Conservation (phyloP, 1,284 basidiomycete species). For the Cryptococcus sp. region DNA sequence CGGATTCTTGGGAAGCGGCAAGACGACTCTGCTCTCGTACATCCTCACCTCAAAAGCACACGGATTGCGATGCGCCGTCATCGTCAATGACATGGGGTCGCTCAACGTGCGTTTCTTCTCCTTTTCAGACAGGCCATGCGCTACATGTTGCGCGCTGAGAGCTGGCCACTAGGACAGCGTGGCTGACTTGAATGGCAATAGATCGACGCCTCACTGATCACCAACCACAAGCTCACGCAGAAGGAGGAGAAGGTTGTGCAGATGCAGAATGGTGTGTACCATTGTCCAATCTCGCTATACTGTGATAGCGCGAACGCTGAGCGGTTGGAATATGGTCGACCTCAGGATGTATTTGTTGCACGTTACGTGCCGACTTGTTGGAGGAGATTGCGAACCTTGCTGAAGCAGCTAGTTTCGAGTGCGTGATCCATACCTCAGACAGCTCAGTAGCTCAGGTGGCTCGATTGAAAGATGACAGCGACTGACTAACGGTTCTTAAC, state of each 20-base stretch:
- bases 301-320: not conserved
- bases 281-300: not conserved
- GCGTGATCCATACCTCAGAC: not conserved
- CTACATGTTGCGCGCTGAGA: not conserved
- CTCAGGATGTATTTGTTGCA: conserved; percentile 58
- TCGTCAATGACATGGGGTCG: conserved; percentile 57
- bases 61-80: conserved; percentile 51
- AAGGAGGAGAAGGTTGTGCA: conserved; percentile 55
- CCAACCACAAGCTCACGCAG: conserved; percentile 53
- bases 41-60: conserved; percentile 55
- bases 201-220: conserved; percentile 54
- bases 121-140: not conserved
- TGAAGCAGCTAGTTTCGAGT: conserved; percentile 50
- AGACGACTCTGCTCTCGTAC: conserved; percentile 55
- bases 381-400: conserved; percentile 56
- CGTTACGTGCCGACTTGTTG: conserved; percentile 56
- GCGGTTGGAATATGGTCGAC: not conserved
- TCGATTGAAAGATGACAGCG: not conserved
- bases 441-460: too few relatives aligned
- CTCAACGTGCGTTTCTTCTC: conserved; percentile 32
- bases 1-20: conserved; percentile 57
- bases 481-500: not conserved
- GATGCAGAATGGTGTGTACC: conserved; percentile 52
- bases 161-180: not conserved
- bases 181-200: conserved; percentile 19